phyloP scores from a whole-genome alignment of 2,329 filamentous ascomycete genomes.

The Corinectria fuckeliana region DNA sequence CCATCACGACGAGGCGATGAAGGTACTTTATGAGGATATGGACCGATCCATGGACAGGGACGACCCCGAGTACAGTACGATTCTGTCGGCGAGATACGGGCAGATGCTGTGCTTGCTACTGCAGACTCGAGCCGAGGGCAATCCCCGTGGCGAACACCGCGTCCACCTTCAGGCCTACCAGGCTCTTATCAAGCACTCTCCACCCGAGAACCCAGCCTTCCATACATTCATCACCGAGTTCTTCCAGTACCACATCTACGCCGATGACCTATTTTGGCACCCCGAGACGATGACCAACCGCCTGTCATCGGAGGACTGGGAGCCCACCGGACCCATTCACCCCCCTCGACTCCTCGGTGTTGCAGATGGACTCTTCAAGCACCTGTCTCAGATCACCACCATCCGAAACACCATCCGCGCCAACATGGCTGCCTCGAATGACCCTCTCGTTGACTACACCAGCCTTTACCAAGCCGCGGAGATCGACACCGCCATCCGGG shows the following conservation, averaged over 20 bases:
- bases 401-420: conserved; percentile 76
- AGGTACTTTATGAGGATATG: conserved; percentile 57
- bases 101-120: conserved; percentile 69
- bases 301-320: conserved; percentile 53
- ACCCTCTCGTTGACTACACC: conserved; percentile 75
- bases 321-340: conserved; percentile 49
- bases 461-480: conserved; percentile 75
- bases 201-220: conserved; percentile 71
- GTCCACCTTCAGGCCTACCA: conserved; percentile 80
- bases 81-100: conserved; percentile 63
- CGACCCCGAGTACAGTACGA: conserved; percentile 53
- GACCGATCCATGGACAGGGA: conserved; percentile 49
- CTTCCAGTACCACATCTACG: conserved; percentile 81
- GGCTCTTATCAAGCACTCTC: conserved; percentile 68
- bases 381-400: conserved; percentile 79
- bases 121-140: conserved; percentile 63
- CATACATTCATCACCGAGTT: conserved; percentile 72
- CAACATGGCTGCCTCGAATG: conserved; percentile 65
- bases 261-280: conserved; percentile 66
- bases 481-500: conserved; percentile 76
- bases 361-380: conserved; percentile 79
- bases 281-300: conserved; percentile 47
- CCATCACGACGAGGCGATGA: conserved; percentile 62
- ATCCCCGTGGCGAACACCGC: conserved; percentile 72
- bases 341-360: conserved; percentile 75